Conservation (phyloP, 208 protist species). For the Trichomonas vaginalis region DNA sequence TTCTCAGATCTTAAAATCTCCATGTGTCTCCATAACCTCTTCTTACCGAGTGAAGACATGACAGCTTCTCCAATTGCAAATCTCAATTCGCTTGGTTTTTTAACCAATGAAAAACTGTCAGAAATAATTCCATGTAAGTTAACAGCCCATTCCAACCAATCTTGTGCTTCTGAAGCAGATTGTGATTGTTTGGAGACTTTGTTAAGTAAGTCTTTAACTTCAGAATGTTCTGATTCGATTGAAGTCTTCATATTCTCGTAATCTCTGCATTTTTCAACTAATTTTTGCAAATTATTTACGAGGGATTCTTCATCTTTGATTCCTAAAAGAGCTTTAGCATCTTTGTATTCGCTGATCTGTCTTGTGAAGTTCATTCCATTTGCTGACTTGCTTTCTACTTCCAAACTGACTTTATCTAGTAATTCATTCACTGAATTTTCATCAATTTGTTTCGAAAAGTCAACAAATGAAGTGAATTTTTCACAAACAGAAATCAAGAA, state of each 20-base stretch:
- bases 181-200: neutral
- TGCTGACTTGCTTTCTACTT: neutral
- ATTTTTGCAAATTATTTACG: neutral
- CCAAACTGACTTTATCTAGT: neutral
- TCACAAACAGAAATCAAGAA: neutral
- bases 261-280: neutral
- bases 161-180: neutral
- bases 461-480: neutral
- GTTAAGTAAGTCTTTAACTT: neutral
- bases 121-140: neutral
- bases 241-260: neutral
- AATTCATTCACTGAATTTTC: neutral
- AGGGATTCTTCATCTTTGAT: neutral
- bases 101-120: neutral
- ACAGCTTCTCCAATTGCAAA: neutral
- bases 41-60: neutral
- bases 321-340: neutral
- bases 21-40: neutral
- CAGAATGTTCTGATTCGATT: neutral
- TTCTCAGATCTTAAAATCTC: constrained; percentile 3
- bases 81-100: neutral
- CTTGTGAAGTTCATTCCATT: neutral
- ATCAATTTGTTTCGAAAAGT: neutral
- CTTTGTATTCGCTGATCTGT: neutral
- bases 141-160: neutral